These are phyloP conservation scores for Podila minutissima DNA, from an alignment of 192 early-diverging fungal genomes.

Conservation along the genomic window DNA sequence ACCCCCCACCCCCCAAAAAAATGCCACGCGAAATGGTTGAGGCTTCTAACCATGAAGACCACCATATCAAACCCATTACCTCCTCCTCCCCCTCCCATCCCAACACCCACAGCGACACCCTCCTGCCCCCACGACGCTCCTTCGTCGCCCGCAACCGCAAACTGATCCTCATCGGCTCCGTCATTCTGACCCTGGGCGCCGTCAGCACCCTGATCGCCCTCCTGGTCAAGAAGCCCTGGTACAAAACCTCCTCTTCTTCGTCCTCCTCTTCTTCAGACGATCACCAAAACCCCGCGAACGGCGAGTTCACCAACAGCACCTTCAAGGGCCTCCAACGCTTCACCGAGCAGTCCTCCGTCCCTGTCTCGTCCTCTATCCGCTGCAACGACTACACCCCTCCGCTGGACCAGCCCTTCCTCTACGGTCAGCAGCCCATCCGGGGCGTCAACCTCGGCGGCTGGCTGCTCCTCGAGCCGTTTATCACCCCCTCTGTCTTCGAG, in stretches of 20 bases:
- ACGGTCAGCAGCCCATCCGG: conserved; percentile 61
- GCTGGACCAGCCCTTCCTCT: conserved; percentile 53
- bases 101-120: neutral
- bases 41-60: neutral
- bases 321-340: conserved; percentile 5
- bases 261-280: neutral
- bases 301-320: neutral
- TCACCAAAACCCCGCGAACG: neutral
- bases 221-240: conserved; percentile 25
- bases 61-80: conserved; percentile 1
- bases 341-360: conserved; percentile 6
- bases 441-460: conserved; percentile 81
- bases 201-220: conserved; percentile 11
- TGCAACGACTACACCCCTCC: conserved; percentile 53
- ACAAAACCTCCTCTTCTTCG: neutral
- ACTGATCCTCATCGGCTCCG: conserved; percentile 16
- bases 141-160: conserved; percentile 26
- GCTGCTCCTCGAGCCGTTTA: conserved; percentile 72
- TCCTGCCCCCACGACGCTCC: neutral
- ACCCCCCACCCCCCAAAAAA: neutral
- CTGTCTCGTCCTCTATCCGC: conserved; percentile 12
- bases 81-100: neutral
- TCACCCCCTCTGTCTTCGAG: conserved; percentile 64
- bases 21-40: conserved; percentile 19
- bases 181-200: conserved; percentile 15